Evolutionary conservation across 1,284 basidiomycete genomes (phyloP).

Genomic region (Pholiota adiposa): DNA sequence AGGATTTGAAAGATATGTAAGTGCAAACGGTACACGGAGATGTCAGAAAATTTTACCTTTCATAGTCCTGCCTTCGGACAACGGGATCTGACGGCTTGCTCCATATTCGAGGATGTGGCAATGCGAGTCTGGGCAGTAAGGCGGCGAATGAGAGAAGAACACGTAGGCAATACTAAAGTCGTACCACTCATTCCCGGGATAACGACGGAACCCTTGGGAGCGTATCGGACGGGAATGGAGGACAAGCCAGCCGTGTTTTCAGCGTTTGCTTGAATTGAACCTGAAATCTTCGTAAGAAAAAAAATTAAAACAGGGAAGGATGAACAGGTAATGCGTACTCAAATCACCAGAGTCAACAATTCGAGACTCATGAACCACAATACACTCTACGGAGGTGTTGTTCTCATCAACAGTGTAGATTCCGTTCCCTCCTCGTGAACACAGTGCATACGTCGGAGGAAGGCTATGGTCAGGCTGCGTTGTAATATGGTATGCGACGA

Average conservation of each 20-base stretch:
- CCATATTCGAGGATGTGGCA: conserved; percentile 80
- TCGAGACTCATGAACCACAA: conserved; percentile 51
- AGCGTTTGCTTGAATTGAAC: neutral
- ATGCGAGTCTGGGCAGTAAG: conserved; percentile 67
- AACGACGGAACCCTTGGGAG: conserved; percentile 56
- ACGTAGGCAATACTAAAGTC: conserved; percentile 10
- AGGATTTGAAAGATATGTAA: neutral
- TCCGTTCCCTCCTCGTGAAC: conserved; percentile 51
- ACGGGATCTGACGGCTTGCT: conserved; percentile 61
- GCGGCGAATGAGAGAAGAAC: neutral
- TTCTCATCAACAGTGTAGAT: conserved; percentile 66
- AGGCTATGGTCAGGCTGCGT: neutral
- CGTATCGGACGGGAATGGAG: conserved; percentile 45
- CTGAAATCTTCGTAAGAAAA: no score
- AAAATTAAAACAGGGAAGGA: no score
- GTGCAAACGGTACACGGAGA: neutral
- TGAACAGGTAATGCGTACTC: conserved; percentile 40
- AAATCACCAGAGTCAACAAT: conserved; percentile 58
- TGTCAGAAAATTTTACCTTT: conserved; percentile 43
- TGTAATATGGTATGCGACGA: conserved; percentile 9
- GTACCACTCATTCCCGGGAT: conserved; percentile 39
- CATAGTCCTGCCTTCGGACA: conserved; percentile 65
- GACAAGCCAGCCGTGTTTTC: neutral
- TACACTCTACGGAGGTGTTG: conserved; percentile 55
- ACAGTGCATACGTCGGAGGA: conserved; percentile 52